A percentile compares a stretch with the other conserved stretches of the same genome.
phyloP scores from a whole-genome alignment of 2,329 filamentous ascomycete species.

The Cladophialophora psammophila region DNA sequence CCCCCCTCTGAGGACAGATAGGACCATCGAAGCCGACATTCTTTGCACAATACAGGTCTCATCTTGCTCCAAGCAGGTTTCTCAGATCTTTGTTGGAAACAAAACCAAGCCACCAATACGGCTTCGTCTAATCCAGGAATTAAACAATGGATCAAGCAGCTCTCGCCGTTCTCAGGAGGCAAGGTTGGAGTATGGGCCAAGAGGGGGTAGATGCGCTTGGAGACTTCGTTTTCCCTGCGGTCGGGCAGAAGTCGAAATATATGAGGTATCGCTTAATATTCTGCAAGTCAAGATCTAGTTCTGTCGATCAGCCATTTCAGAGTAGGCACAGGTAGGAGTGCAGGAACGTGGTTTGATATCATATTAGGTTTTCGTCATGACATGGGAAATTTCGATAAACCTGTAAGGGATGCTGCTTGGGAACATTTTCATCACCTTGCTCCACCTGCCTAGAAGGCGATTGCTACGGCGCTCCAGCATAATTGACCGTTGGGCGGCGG shows the following conservation, averaged over 20 bases:
- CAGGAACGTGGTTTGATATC: conserved; percentile 11
- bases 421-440: not conserved
- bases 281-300: conserved; percentile 16
- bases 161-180: not conserved
- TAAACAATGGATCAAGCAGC: not conserved
- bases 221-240: not conserved
- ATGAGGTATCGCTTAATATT: conserved; percentile 5
- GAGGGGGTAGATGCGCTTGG: not conserved
- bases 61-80: not conserved
- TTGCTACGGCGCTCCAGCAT: not conserved
- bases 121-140: not conserved
- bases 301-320: conserved; percentile 2
- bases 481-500: not conserved
- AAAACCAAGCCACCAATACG: not conserved
- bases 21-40: not conserved
- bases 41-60: not conserved
- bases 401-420: not conserved
- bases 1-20: not conserved
- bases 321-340: not conserved
- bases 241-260: not conserved
- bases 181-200: not conserved
- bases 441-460: conserved; percentile 7
- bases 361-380: conserved; percentile 10
- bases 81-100: not conserved
- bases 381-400: conserved; percentile 8